Base-by-base conservation (phyloP, 345 rosid genomes). In the Linum tenue region DNA sequence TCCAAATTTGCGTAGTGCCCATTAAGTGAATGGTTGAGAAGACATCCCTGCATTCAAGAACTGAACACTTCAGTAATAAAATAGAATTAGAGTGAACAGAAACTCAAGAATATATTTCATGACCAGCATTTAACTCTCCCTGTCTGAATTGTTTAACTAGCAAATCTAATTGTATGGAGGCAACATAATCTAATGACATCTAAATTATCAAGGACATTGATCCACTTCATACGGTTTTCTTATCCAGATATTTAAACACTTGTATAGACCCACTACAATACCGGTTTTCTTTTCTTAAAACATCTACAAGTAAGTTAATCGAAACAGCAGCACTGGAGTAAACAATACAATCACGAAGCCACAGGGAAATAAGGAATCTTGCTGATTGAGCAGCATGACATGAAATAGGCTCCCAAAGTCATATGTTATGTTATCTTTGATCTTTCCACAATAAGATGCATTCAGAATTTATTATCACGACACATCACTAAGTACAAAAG, bases 1-100 rank as follows among this genome's bases (percentile, higher is more conserved):
- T 78, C 83, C 83, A 84, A 59, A 66, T 70, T 68, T 72, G 79
- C 71, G 81, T 69, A 72, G 78, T 12, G 65, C 77, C 44, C 50
- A 67, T 71, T 39, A 56, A 77, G 69, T 68, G 71, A 63, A 72
- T 62, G 69, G 60, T 77, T 66, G 74, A 14, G 66, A 70, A 42
- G 53, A 62, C 67, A 70, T 77, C 77, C 69, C 82, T 82, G 76
- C 53, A 44, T 58, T 70, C 15, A 62, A 70, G 31, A 37, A 57
- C 44, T 67, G 11, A 2, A 9, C 39, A 40, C 12, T 8, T 37
- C 15, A 68, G 50, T 0, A 37, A 7, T 10, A 10, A n/a, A n/a
- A 6, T 48, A 48, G 14, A 48, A 48, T 48, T 2, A 48, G 14
- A 48, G 14, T 9, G 37, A 51, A 55, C 12, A 14, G 35, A 55